phyloP scores from a whole-genome alignment of 1,139 yeast species.

The Martiniozyma asiatica region DNA sequence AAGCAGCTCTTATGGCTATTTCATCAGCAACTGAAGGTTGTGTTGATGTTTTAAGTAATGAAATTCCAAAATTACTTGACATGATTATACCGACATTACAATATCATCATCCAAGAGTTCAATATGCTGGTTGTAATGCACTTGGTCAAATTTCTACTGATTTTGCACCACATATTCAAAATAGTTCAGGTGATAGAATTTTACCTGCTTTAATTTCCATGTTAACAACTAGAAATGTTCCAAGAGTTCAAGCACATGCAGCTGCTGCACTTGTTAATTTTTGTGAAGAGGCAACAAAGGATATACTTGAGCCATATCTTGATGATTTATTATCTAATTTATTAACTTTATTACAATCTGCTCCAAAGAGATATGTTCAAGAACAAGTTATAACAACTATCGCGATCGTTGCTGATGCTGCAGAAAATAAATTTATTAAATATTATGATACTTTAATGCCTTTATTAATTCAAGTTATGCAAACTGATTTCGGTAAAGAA shows the following conservation, averaged over 20 bases:
- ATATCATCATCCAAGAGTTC: slow-evolving; percentile 88
- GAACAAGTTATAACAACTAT: slow-evolving; percentile 95
- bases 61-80: slow-evolving; percentile 71
- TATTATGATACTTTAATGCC: slow-evolving; percentile 96
- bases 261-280: slow-evolving; percentile 97
- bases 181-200: slow-evolving; percentile 64
- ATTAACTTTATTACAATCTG: slow-evolving; percentile 54
- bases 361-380: slow-evolving; percentile 87
- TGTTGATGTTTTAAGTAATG: slow-evolving; percentile 72
- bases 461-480: slow-evolving; percentile 64
- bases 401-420: slow-evolving; percentile 98
- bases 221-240: slow-evolving; percentile 39
- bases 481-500: slow-evolving; percentile 68
- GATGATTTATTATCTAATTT: slow-evolving; percentile 69
- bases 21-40: slow-evolving; percentile 98
- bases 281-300: slow-evolving; percentile 83
- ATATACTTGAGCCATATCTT: slow-evolving; percentile 77
- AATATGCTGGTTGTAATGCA: slow-evolving; percentile 94
- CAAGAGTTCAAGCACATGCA: slow-evolving; percentile 94
- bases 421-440: slow-evolving; percentile 76
- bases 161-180: slow-evolving; percentile 81
- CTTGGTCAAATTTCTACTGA: slow-evolving; percentile 97
- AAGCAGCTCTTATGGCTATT: slow-evolving; percentile 93
- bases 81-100: slow-evolving; percentile 71
- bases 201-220: slow-evolving; percentile 82